These are phyloP conservation scores for Fraxinus americana DNA, from an alignment of 257 asterid genomes.

Conservation along the genomic window DNA sequence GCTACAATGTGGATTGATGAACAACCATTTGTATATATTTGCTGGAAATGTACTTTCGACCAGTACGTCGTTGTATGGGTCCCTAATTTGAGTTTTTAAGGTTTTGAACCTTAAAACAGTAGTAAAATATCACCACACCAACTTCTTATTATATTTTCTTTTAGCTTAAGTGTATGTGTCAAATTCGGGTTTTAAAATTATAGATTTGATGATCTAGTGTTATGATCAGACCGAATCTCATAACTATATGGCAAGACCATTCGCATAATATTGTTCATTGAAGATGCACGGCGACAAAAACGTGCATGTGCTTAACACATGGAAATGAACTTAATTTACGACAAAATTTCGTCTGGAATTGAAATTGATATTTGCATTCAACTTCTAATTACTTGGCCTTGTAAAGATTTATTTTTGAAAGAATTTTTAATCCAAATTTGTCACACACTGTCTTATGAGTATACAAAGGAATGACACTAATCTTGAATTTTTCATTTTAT, in stretches of 20 bases:
- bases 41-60: background rate
- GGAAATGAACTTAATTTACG: background rate
- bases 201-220: background rate
- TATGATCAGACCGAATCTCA: background rate
- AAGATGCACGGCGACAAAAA: background rate
- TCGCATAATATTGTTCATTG: background rate
- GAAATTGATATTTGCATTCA: background rate
- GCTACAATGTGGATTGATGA: constrained; percentile 32
- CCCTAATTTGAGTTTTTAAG: background rate
- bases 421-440: constrained; percentile 3
- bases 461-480: background rate
- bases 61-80: background rate
- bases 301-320: background rate
- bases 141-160: background rate
- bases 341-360: background rate
- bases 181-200: background rate
- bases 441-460: background rate
- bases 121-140: background rate
- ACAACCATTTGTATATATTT: background rate
- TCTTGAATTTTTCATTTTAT: constrained; percentile 10
- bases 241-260: background rate
- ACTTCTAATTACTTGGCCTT: constrained; percentile 16
- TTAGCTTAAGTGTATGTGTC: background rate
- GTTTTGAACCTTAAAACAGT: background rate
- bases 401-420: constrained; percentile 12